Conservation (phyloP, 495 filamentous ascomycete genomes). For the Aspergillus wentii region DNA sequence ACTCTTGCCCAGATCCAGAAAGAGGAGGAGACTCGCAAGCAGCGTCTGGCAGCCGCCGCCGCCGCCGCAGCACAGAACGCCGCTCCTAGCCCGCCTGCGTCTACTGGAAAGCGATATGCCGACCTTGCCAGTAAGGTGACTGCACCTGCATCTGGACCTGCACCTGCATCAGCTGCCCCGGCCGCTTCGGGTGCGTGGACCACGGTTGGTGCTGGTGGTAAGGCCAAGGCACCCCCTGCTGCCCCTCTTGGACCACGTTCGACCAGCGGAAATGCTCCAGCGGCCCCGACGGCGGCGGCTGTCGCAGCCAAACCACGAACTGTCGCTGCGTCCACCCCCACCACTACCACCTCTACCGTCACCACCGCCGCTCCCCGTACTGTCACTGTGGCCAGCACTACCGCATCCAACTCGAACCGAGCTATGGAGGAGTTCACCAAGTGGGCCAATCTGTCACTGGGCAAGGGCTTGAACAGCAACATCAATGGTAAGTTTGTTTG, state of each 20-base stretch:
- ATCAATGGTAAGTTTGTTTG: slow-evolving; percentile 50
- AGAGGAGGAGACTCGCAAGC: slow-evolving; percentile 90
- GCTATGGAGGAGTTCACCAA: slow-evolving; percentile 86
- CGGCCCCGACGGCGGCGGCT: slow-evolving; percentile 43
- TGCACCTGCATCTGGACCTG: slow-evolving; percentile 33
- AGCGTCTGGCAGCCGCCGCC: slow-evolving; percentile 54
- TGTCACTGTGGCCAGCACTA: slow-evolving; percentile 27
- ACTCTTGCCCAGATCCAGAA: slow-evolving; percentile 94
- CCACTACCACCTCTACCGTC: not conserved
- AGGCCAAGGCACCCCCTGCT: slow-evolving; percentile 69
- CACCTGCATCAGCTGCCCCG: slow-evolving; percentile 30
- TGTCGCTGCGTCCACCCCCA: slow-evolving; percentile 20
- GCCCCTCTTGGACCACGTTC: slow-evolving; percentile 52
- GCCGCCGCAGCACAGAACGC: slow-evolving; percentile 46
- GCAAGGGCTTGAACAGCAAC: slow-evolving; percentile 52
- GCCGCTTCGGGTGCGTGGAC: slow-evolving; percentile 69
- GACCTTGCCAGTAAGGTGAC: slow-evolving; percentile 82
- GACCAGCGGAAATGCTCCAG: slow-evolving; percentile 42
- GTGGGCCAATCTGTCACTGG: slow-evolving; percentile 76
- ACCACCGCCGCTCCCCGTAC: no score
- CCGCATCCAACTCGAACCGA: slow-evolving; percentile 46
- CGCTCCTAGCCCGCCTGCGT: slow-evolving; percentile 41
- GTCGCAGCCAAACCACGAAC: slow-evolving; percentile 25
- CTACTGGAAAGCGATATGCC: slow-evolving; percentile 84
- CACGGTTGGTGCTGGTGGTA: slow-evolving; percentile 92